Percentiles rank a stretch among this genome's conserved stretches.
Evolutionary conservation across 495 filamentous ascomycete species (phyloP).

Genomic region (Hypoxylon crocopeplum): DNA sequence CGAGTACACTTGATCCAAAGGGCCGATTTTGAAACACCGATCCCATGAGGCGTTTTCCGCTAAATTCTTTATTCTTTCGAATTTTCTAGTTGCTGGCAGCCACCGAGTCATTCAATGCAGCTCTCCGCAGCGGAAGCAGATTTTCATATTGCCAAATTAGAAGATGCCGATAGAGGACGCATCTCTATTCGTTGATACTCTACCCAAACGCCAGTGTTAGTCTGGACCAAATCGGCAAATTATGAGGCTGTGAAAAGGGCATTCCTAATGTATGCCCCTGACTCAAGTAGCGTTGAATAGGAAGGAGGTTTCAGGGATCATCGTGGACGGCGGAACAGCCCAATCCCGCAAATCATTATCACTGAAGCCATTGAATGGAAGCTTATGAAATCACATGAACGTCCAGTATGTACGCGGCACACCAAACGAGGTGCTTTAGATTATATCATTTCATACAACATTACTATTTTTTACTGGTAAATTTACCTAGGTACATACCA

Average conservation of each 20-base stretch:
- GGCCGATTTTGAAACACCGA: conserved; percentile 13
- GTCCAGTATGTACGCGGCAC: no score
- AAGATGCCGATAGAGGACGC: background rate
- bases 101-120: conserved; percentile 1
- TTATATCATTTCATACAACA: no score
- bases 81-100: background rate
- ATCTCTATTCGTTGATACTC: background rate
- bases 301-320: no score
- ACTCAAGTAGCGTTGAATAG: background rate
- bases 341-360: no score
- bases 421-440: no score
- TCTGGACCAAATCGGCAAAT: background rate
- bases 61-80: conserved; percentile 1
- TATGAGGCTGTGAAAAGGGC: background rate
- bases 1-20: background rate
- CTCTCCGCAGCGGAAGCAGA: conserved; percentile 2
- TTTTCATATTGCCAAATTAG: no score
- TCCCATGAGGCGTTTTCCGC: no score
- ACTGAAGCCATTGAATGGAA: no score
- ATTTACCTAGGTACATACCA: no score
- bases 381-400: no score
- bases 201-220: background rate
- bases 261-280: background rate
- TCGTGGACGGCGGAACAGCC: no score
- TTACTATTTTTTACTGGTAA: no score